Evolutionary conservation across 1,284 basidiomycete species (phyloP).

Genomic region (Heterobasidion annosum): DNA sequence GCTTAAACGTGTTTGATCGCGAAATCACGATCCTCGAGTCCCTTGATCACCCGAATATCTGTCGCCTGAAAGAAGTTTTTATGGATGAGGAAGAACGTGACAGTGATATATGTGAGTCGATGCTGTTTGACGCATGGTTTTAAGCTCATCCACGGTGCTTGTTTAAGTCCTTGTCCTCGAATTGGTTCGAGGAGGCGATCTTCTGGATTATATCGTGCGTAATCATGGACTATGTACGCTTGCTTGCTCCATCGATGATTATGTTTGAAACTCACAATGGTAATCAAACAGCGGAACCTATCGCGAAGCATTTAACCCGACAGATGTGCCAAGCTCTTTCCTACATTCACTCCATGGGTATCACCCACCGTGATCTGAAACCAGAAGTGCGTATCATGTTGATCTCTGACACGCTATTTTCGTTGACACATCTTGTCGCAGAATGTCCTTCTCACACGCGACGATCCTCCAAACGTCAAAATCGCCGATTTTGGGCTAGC

Average conservation of each 20-base stretch:
- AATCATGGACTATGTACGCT: conserved; percentile 48
- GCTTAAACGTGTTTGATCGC: conserved; percentile 41
- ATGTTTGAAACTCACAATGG: conserved; percentile 1
- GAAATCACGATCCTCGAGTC: conserved; percentile 76
- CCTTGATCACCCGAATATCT: conserved; percentile 77
- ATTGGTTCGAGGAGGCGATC: conserved; percentile 79
- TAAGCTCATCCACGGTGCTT: background rate
- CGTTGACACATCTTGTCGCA: conserved; percentile 14
- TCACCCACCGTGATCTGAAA: conserved; percentile 89
- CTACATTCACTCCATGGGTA: conserved; percentile 65
- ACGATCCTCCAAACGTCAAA: conserved; percentile 60
- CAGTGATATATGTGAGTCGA: conserved; percentile 53
- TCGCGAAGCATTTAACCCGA: conserved; percentile 51
- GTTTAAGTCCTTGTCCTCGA: conserved; percentile 66
- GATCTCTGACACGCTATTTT: background rate
- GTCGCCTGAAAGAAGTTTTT: conserved; percentile 73
- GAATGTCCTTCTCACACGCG: conserved; percentile 69
- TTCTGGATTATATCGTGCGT: conserved; percentile 73
- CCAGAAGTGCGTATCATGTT: conserved; percentile 53
- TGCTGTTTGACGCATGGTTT: background rate
- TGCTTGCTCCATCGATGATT: conserved; percentile 8
- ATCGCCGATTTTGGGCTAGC: conserved; percentile 93
- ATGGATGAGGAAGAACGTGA: conserved; percentile 36
- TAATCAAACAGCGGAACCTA: conserved; percentile 37
- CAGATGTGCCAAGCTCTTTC: conserved; percentile 69